Conservation (phyloP, 805 yeast genomes). For the Wickerhamiella allomyrinae region DNA sequence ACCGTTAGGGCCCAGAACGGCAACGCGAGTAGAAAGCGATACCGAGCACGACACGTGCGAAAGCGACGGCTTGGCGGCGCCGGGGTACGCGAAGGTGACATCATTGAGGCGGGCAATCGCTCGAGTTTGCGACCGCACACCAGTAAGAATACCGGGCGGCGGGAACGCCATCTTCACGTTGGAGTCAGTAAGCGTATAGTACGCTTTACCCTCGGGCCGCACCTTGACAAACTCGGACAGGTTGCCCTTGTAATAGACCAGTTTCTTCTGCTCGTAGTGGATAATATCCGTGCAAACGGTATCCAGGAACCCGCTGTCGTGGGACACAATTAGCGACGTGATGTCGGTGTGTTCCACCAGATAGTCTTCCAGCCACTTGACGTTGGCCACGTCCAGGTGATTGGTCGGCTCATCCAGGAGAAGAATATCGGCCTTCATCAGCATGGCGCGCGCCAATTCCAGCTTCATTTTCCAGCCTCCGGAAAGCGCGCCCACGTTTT, state of each 20-base stretch:
- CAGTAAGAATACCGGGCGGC: constrained; percentile 99
- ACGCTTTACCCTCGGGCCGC: constrained; percentile 97
- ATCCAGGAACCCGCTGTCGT: constrained; percentile 99
- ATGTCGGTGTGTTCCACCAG: constrained; percentile 91
- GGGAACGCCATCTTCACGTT: constrained; percentile 96
- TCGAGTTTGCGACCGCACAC: constrained; percentile 99
- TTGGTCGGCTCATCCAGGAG: constrained; percentile 99
- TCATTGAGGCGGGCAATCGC: constrained; percentile 96
- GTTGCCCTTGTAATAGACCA: constrained; percentile 99
- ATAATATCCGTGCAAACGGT: constrained; percentile 94
- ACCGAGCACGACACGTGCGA: constrained; percentile 91
- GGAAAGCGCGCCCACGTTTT: constrained; percentile 94
- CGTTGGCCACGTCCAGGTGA: constrained; percentile 99
- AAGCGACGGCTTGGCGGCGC: constrained; percentile 94
- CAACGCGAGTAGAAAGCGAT: constrained; percentile 98
- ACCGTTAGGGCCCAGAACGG: constrained; percentile 99
- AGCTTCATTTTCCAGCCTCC: constrained; percentile 99
- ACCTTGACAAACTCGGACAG: constrained; percentile 95
- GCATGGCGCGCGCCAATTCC: constrained; percentile 98
- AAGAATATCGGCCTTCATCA: constrained; percentile 93
- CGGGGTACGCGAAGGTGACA: constrained; percentile 99
- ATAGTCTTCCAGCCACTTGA: constrained; percentile 99
- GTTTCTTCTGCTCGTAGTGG: constrained; percentile 99
- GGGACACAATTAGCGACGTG: constrained; percentile 96
- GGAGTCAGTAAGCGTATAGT: constrained; percentile 97